A percentile compares a stretch with the other conserved stretches of the same genome.
Evolutionary conservation across 148 eudicot genomes (phyloP).

Genomic region (Mesembryanthemum crystallinum): DNA sequence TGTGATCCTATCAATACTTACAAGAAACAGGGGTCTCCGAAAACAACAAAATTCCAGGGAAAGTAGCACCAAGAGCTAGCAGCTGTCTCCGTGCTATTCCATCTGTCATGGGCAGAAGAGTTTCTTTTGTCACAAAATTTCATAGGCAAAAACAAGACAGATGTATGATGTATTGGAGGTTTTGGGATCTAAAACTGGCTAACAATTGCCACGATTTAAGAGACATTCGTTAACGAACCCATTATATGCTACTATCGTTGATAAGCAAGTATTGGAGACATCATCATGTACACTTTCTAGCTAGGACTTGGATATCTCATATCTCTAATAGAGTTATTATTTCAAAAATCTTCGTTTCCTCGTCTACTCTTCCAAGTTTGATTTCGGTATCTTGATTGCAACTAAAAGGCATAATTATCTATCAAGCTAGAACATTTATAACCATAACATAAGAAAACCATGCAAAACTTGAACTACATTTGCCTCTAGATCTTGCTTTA

Average conservation of each 20-base stretch:
- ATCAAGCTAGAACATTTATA: no score
- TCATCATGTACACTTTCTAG: background rate
- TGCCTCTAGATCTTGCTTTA: background rate
- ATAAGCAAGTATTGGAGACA: background rate
- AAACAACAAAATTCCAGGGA: slow-evolving; percentile 52
- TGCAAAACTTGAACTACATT: background rate
- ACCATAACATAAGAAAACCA: background rate
- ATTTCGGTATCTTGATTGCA: background rate
- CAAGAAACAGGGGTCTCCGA: slow-evolving; percentile 51
- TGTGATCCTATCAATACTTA: slow-evolving; percentile 35
- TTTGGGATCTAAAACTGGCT: background rate
- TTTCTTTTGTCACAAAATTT: background rate
- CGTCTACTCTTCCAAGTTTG: background rate
- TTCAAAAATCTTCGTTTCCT: background rate
- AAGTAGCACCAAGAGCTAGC: slow-evolving; percentile 63
- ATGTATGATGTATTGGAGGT: background rate
- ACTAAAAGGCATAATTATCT: background rate
- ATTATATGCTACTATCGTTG: background rate
- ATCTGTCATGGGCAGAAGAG: slow-evolving; percentile 34
- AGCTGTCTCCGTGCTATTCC: slow-evolving; percentile 61
- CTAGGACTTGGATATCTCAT: background rate
- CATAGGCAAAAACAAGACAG: background rate
- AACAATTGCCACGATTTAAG: background rate
- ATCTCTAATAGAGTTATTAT: background rate
- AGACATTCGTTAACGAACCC: background rate